A percentile compares a stretch with the other conserved stretches of the same genome.
Evolutionary conservation across 352 stramenopile genomes (phyloP).

Genomic region (Lagenidium giganteum): DNA sequence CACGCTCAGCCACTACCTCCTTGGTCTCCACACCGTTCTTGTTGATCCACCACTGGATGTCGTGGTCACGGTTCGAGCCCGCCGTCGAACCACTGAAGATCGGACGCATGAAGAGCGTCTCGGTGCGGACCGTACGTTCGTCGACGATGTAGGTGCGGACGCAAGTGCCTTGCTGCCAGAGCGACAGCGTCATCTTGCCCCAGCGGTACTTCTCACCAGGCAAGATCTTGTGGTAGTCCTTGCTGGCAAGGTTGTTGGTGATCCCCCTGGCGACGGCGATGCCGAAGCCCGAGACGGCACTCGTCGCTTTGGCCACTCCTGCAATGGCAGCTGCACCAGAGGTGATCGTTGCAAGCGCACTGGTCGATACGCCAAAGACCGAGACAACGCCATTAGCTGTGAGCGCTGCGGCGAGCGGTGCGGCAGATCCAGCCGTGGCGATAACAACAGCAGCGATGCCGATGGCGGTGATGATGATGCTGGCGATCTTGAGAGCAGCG

Average conservation of each 20-base stretch:
- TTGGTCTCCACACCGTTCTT: slow-evolving; percentile 30
- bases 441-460: slow-evolving; percentile 3
- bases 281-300: slow-evolving; percentile 26
- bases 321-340: slow-evolving; percentile 3
- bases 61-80: slow-evolving; percentile 36
- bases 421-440: slow-evolving; percentile 4
- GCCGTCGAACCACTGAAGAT: slow-evolving; percentile 46
- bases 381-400: slow-evolving; percentile 3
- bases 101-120: slow-evolving; percentile 44
- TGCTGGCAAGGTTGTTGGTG: slow-evolving; percentile 24
- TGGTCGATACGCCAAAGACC: slow-evolving; percentile 14
- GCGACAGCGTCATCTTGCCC: slow-evolving; percentile 34
- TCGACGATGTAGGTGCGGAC: slow-evolving; percentile 31
- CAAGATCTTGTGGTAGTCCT: slow-evolving; percentile 27
- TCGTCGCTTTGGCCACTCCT: slow-evolving; percentile 10
- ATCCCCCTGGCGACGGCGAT: slow-evolving; percentile 27
- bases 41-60: slow-evolving; percentile 46
- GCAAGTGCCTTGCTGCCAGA: slow-evolving; percentile 47
- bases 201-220: slow-evolving; percentile 22
- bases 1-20: slow-evolving; percentile 10
- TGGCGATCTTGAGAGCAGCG: slow-evolving; percentile 13
- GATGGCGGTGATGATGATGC: slow-evolving; percentile 4
- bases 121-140: slow-evolving; percentile 26
- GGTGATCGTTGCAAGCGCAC: slow-evolving; percentile 6
- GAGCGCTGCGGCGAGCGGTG: neutral